Evolutionary conservation across 2,329 filamentous ascomycete species (phyloP).

Genomic region (Aspergillus neotritici): DNA sequence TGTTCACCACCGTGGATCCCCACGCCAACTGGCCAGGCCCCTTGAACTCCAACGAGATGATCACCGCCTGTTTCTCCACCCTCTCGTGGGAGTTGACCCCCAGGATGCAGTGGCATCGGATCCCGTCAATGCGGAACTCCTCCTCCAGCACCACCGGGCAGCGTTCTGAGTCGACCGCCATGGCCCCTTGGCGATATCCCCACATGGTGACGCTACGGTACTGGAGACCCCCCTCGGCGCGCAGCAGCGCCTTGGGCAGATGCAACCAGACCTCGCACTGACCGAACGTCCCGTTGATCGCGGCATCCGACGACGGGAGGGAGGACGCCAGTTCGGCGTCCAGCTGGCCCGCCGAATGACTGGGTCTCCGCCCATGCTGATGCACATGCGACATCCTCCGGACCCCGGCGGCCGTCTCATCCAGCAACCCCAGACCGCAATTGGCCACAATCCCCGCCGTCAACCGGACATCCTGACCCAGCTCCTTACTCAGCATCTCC

Average conservation of each 20-base stretch:
- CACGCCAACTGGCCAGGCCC: conserved; percentile 29
- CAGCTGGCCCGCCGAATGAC: conserved; percentile 13
- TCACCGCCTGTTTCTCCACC: conserved; percentile 46
- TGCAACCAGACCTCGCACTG: conserved; percentile 36
- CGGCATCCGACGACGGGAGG: conserved; percentile 6
- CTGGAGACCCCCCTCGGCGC: conserved; percentile 39
- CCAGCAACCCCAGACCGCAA: conserved; percentile 30
- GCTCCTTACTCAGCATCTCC: conserved; percentile 23
- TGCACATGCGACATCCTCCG: conserved; percentile 30
- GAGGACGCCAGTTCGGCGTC: conserved; percentile 6
- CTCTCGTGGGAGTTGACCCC: conserved; percentile 51
- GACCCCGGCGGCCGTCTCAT: conserved; percentile 34
- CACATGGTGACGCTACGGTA: conserved; percentile 33
- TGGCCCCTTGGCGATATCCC: conserved; percentile 26
- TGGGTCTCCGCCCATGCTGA: conserved; percentile 22
- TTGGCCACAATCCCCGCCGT: conserved; percentile 32
- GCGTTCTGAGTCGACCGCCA: conserved; percentile 19
- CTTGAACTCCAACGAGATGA: conserved; percentile 36
- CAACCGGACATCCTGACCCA: conserved; percentile 33
- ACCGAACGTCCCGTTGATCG: conserved; percentile 27
- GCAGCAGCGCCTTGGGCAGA: conserved; percentile 42
- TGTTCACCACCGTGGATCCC: conserved; percentile 30
- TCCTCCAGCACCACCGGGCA: conserved; percentile 30
- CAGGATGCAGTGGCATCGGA: conserved; percentile 44
- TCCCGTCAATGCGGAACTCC: conserved; percentile 39